Evolutionary conservation across 2,329 filamentous ascomycete species (phyloP).

Genomic region (Trichophaea hybrida): DNA sequence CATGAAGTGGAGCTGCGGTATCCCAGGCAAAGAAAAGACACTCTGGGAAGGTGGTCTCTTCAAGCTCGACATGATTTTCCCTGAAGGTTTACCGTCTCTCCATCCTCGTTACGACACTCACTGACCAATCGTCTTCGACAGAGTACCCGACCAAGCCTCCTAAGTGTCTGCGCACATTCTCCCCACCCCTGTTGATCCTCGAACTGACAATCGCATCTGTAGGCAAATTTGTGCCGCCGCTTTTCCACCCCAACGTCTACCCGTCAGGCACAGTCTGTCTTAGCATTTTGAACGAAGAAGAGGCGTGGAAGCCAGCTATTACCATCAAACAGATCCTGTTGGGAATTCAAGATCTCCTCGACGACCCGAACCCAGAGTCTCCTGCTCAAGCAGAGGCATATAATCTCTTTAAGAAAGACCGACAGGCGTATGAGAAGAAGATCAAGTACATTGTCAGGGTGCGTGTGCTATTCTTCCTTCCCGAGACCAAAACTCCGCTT

Average conservation of each 20-base stretch:
- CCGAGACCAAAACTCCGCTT: background rate
- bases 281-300: conserved; percentile 94
- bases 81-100: conserved; percentile 48
- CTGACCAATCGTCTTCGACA: conserved; percentile 32
- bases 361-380: conserved; percentile 93
- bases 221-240: conserved; percentile 93
- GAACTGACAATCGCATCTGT: conserved; percentile 7
- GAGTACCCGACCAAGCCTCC: conserved; percentile 98
- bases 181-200: background rate
- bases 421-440: conserved; percentile 71
- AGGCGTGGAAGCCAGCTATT: conserved; percentile 96
- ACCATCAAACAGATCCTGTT: conserved; percentile 96
- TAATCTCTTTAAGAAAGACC: conserved; percentile 88
- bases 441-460: conserved; percentile 65
- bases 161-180: conserved; percentile 58
- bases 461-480: background rate
- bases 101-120: background rate
- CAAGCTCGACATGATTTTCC: conserved; percentile 84
- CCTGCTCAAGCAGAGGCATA: conserved; percentile 96
- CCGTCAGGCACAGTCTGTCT: conserved; percentile 95
- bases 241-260: conserved; percentile 98
- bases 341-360: conserved; percentile 86
- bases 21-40: conserved; percentile 91
- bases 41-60: conserved; percentile 97
- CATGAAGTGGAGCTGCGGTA: conserved; percentile 91